A percentile compares a stretch with the other conserved stretches of the same genome.
Evolutionary conservation across 352 stramenopile species (phyloP).

Genomic region (Pythium dissotocum): DNA sequence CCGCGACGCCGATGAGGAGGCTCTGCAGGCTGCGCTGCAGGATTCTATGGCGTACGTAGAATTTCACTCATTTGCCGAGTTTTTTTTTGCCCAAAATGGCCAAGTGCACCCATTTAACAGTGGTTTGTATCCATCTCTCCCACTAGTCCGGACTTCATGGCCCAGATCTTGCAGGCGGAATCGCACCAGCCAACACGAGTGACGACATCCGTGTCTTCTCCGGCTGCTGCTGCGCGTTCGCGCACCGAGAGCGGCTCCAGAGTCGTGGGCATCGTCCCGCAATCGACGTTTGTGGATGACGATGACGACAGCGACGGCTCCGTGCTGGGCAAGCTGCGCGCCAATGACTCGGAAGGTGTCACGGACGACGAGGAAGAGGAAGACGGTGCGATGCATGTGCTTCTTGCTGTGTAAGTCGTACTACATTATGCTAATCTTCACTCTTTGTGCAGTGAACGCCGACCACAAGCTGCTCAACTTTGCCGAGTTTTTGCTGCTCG

Average conservation of each 20-base stretch:
- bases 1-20: slow-evolving; percentile 70
- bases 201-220: not conserved
- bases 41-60: slow-evolving; percentile 57
- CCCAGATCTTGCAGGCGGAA: slow-evolving; percentile 71
- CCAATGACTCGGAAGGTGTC: not conserved
- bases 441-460: slow-evolving; percentile 26
- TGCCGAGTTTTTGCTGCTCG: slow-evolving; percentile 63
- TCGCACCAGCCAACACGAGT: slow-evolving; percentile 12
- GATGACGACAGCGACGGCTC: slow-evolving; percentile 12
- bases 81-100: not conserved
- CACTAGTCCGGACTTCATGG: slow-evolving; percentile 63
- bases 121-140: not conserved
- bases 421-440: not conserved
- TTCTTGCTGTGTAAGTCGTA: not conserved
- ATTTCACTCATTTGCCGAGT: not conserved
- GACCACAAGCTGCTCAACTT: slow-evolving; percentile 64
- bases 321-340: not conserved
- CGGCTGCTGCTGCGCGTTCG: slow-evolving; percentile 2
- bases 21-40: slow-evolving; percentile 59
- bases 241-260: not conserved
- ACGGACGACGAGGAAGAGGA: slow-evolving; percentile 25
- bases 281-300: slow-evolving; percentile 16
- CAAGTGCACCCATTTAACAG: not conserved
- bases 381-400: slow-evolving; percentile 20
- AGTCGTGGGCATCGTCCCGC: slow-evolving; percentile 4